Evolutionary conservation across 1,139 yeast species (phyloP), one percentile per base, ranked within the genome.

Genomic region (Candida albicans): DNA sequence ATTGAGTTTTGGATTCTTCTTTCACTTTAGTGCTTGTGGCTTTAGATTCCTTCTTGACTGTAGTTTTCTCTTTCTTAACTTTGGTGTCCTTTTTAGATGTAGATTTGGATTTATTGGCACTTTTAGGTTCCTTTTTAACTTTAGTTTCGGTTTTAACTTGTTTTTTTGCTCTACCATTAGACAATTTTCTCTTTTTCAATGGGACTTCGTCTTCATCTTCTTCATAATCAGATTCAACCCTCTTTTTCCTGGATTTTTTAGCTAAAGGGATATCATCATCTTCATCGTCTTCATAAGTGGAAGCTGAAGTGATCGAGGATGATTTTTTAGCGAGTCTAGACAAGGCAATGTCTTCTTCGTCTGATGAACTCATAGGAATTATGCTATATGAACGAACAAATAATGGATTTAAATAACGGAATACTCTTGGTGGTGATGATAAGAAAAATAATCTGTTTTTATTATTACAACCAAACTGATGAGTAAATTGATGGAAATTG

Each of bases 261-360:
- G 45, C 29, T 30, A 51, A 41, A 13, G 53, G 51, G 1, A 41
- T 15, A 33, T 51, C 49, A 24, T 51, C 52, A 2, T 47, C 52
- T 2, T 47, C 44, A 10, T 47, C 49, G 10, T 48, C 48, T 10
- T 44, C 48, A 12, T 44, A 35, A 25, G 44, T 50, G 11, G 42
- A 47, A 18, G 42, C 43, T 27, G 46, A 45, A 4, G 45, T 39
- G 3, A 45, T 41, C 7, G 39, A 24, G 7, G 44, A 41, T 5
- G 39, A 28, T 37, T 35, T 35, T 13, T 37, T 41, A 11, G 44
- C 41, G 18, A 50, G 37, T 27, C 38, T 39, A 4, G 53, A 47
- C 25, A 51, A 44, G 9, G 45, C 48, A 12, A 50, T 38, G 34
- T 51, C 53, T 27, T 51, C 54, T 8, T 52, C 55, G 2, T 44